Evolutionary conservation across 345 rosid genomes (phyloP).

Genomic region (Linum tenue): DNA sequence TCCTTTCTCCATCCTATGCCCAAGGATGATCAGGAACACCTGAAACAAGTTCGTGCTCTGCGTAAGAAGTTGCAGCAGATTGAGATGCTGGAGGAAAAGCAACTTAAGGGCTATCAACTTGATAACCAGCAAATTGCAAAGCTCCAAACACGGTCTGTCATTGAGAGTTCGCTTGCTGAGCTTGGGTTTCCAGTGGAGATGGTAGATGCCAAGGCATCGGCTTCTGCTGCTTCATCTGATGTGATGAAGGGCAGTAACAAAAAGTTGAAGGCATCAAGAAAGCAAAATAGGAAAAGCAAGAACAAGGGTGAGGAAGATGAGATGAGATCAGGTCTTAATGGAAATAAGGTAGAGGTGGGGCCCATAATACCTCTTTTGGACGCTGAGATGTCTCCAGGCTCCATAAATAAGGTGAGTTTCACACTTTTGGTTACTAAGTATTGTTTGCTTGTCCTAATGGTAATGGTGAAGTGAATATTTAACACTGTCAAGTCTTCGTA

Average conservation of each 20-base stretch:
- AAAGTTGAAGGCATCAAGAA: conserved; percentile 41
- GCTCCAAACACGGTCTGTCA: conserved; percentile 52
- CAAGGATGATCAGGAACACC: conserved; percentile 36
- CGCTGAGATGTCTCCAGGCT: conserved; percentile 27
- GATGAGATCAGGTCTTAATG: conserved; percentile 27
- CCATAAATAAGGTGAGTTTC: conserved; percentile 42
- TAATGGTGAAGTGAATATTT: not conserved
- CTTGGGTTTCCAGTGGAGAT: conserved; percentile 54
- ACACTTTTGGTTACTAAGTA: not conserved
- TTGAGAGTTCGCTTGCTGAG: conserved; percentile 65
- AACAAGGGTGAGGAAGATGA: conserved; percentile 39
- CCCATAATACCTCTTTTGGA: conserved; percentile 23
- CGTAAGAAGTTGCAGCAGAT: conserved; percentile 89
- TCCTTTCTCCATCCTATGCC: conserved; percentile 53
- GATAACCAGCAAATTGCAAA: conserved; percentile 90
- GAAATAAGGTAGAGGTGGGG: conserved; percentile 25
- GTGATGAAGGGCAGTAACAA: conserved; percentile 46
- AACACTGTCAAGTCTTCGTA: not conserved
- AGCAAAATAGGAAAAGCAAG: conserved; percentile 62
- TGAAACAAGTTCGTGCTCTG: conserved; percentile 68
- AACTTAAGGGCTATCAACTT: conserved; percentile 56
- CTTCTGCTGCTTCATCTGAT: conserved; percentile 16
- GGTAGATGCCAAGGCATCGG: conserved; percentile 25
- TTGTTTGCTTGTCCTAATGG: not conserved
- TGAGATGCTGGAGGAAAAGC: conserved; percentile 83